phyloP scores from a whole-genome alignment of 2,329 filamentous ascomycete genomes.

The Alternaria longipes region DNA sequence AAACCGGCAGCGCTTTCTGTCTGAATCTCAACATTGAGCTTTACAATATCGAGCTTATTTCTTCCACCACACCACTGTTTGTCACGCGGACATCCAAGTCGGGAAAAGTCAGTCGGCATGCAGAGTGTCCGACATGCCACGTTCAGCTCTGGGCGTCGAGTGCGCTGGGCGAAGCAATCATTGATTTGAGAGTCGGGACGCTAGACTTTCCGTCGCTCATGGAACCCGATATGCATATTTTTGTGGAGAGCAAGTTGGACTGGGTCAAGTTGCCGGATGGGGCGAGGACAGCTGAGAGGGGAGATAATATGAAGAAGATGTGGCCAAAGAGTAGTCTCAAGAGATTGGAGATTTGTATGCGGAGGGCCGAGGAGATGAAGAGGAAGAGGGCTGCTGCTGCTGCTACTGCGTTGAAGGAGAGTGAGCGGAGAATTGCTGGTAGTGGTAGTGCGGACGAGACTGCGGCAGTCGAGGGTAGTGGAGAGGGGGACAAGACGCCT shows the following conservation, averaged over 20 bases:
- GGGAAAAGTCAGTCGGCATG: not conserved
- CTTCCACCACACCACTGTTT: constrained; percentile 20
- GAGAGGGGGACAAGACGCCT: constrained; percentile 43
- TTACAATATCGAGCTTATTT: constrained; percentile 32
- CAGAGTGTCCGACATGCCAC: constrained; percentile 35
- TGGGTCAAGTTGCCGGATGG: constrained; percentile 41
- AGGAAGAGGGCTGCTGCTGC: not conserved
- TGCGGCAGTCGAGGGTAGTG: constrained; percentile 11
- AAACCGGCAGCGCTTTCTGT: constrained; percentile 36
- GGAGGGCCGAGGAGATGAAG: constrained; percentile 14
- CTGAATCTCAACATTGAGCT: constrained; percentile 36
- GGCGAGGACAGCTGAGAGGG: constrained; percentile 25
- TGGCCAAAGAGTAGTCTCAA: constrained; percentile 45
- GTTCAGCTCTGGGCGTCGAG: constrained; percentile 33
- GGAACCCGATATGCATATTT: constrained; percentile 44
- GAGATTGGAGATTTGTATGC: constrained; percentile 30
- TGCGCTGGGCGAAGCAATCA: constrained; percentile 10
- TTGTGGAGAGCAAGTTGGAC: constrained; percentile 39
- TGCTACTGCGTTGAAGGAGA: not conserved
- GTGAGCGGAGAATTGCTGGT: not conserved
- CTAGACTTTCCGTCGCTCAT: constrained; percentile 41
- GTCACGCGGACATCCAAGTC: constrained; percentile 5
- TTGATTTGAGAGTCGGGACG: constrained; percentile 35
- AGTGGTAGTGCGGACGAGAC: not conserved
- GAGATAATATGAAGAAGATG: constrained; percentile 16